A percentile compares a stretch with the other conserved stretches of the same genome.
Evolutionary conservation across 1,284 basidiomycete species (phyloP).

Genomic region (Trichosporon ovoides): DNA sequence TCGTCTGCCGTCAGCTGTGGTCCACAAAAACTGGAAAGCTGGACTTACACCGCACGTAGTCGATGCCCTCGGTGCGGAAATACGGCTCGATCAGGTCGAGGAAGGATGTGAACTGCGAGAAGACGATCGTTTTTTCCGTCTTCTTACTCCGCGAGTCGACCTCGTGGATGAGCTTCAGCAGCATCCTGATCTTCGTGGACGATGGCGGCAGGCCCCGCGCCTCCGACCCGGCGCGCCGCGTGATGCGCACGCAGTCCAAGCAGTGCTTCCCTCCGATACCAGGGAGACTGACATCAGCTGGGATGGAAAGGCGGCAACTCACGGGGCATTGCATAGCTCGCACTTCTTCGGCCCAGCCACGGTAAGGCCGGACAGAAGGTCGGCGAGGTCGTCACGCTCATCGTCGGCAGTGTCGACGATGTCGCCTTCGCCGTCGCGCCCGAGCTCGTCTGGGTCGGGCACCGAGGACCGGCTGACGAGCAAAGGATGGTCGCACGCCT

Average conservation of each 20-base stretch:
- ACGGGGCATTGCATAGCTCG: conserved; percentile 67
- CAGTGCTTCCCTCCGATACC: conserved; percentile 53
- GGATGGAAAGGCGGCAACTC: conserved; percentile 35
- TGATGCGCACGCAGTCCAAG: conserved; percentile 51
- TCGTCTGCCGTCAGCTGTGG: conserved; percentile 58
- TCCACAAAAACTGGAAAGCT: conserved; percentile 20
- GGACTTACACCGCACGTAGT: conserved; percentile 74
- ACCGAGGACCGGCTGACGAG: conserved; percentile 66
- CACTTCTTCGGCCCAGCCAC: conserved; percentile 61
- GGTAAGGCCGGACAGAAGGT: conserved; percentile 65
- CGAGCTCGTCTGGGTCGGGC: conserved; percentile 63
- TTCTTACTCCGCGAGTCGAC: conserved; percentile 61
- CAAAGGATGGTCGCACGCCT: conserved; percentile 85
- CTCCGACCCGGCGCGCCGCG: neutral
- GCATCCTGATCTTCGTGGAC: conserved; percentile 83
- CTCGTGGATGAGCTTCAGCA: conserved; percentile 64
- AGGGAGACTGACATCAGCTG: conserved; percentile 20
- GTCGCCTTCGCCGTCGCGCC: conserved; percentile 52
- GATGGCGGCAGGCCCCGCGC: conserved; percentile 54
- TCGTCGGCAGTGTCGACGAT: conserved; percentile 54
- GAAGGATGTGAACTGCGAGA: conserved; percentile 75
- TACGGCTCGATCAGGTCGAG: conserved; percentile 81
- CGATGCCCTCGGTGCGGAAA: conserved; percentile 60
- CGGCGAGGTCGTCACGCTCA: conserved; percentile 72
- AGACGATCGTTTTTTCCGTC: conserved; percentile 77